Evolutionary conservation across 1,284 basidiomycete species (phyloP).

Genomic region (Trichosporon sp.): DNA sequence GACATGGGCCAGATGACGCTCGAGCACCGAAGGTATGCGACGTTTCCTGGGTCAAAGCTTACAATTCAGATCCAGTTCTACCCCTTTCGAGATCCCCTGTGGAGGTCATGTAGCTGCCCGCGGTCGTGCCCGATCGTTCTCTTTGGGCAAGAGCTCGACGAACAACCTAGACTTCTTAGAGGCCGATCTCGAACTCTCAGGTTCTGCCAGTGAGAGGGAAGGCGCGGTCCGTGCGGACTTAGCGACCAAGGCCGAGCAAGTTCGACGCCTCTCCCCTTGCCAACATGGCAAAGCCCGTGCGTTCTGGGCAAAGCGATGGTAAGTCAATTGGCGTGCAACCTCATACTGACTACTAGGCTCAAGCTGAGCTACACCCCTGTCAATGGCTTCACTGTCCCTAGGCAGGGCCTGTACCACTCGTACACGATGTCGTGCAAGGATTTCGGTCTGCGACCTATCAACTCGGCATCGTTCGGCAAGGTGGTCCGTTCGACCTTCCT

Average conservation of each 20-base stretch:
- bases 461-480: constrained; percentile 88
- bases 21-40: constrained; percentile 33
- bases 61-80: constrained; percentile 17
- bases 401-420: constrained; percentile 86
- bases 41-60: not conserved
- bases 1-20: constrained; percentile 30
- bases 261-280: constrained; percentile 19
- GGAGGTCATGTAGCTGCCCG: constrained; percentile 8
- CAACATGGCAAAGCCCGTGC: constrained; percentile 39
- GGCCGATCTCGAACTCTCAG: constrained; percentile 22
- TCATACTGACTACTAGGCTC: constrained; percentile 26
- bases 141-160: constrained; percentile 19
- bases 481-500: constrained; percentile 87
- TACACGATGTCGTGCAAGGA: constrained; percentile 73
- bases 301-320: constrained; percentile 43
- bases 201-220: constrained; percentile 32
- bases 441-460: constrained; percentile 61
- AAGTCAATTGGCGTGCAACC: constrained; percentile 14
- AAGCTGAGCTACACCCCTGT: constrained; percentile 34
- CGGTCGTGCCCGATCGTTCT: constrained; percentile 21
- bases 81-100: constrained; percentile 20
- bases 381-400: constrained; percentile 53
- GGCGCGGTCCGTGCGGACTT: constrained; percentile 28
- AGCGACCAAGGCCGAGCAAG: constrained; percentile 19
- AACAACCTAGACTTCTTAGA: constrained; percentile 22